Base-by-base conservation (phyloP, 177 flowering plant species). In the Viscum album region DNA sequence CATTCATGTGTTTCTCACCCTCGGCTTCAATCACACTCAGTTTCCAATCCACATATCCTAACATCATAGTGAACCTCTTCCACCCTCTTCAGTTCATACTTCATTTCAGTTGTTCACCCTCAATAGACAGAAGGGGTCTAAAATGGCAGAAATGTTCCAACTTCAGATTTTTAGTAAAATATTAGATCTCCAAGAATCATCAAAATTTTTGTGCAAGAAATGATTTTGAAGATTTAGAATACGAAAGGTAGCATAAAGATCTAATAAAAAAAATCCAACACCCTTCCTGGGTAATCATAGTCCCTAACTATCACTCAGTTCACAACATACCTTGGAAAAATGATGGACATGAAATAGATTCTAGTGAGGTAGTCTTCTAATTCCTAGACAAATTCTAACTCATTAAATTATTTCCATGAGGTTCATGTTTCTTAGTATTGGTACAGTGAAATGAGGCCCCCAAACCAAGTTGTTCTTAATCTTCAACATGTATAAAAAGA, bases 151-250 rank as follows among this genome's bases (percentile, higher is more conserved):
- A 45, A 24, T 5, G 23, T 15, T 15, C 21, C 52, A 45, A 45
- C 24, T 4, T 15, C 17, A 4, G 5, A 45, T 2, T 13, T 4
- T 2, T 45, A 13, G 19, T 45, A 5, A 13, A 45, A 2, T 24
- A 45, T 15, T 45, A 45, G 52, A 19, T 45, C 60, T n/a, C 31
- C 15, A 54, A 54, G 30, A 54, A 26, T 54, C 60, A 74, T 91
- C 97, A 78, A 94, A 91, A 74, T 91, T 94, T 78, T 86, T 94
- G 62, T 96, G 93, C 75, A 94, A 68, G 35, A 94, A 89, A 73
- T 94, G 97, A 74, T 94, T 94, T 13, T 97, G 85, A 58, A 94
- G 97, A 78, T 94, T 94, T 52, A 92, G 96, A 94, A 92, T 86
- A 34, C 96, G 86, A 72, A 94, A 94, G 47, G 96, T 82, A 37